Evolutionary conservation across 352 stramenopile species (phyloP), one percentile per base, ranked within the genome.

Genomic region (Phytophthora pinifolia): DNA sequence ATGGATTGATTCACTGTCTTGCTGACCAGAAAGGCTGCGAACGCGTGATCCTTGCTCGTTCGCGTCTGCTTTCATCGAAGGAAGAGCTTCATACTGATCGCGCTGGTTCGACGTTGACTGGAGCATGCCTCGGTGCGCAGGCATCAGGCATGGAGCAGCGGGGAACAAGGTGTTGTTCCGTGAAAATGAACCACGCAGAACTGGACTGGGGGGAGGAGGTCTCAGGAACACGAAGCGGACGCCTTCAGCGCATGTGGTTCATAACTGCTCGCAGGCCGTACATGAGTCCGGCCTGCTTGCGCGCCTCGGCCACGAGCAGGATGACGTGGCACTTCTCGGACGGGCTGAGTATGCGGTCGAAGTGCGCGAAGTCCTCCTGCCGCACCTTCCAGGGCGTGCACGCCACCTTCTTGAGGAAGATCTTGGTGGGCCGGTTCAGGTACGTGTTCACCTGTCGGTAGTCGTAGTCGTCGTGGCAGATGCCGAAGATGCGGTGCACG

Each of bases 401-500:
- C 12, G 83, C 83, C 31, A 92, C 83, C 46, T 93, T 94, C 46
- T 92, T 92, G 31, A 94, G 70, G 47, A 93, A 94, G 17, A 89
- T 86, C 67, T 94, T 94, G 20, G 82, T 93, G 36, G 85, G 83
- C 2, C 81, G 80, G 60, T 92, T 92, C 41, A 94, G 47, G 41
- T 80, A 92, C 46, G 76, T 72, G 54, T 93, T 93, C 18, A 94
- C 79, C 53, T 89, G 82, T 32, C 76, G 67, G 61, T 94, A 94
- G 64, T 94, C 82, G 52, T 94, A 94, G 63, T 93, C 85, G 41
- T 94, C 85, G 63, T 94, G 81, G 60, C 83, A 94, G 62, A 95
- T 95, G 34, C 85, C 85, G 31, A 93, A 92, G 61, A 93, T 89
- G 49, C 85, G 83, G 54, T 93, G 85, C 14, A 94, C 83, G 34